Conservation (phyloP, 805 yeast genomes). For the Scheffersomyces amazonensis region DNA sequence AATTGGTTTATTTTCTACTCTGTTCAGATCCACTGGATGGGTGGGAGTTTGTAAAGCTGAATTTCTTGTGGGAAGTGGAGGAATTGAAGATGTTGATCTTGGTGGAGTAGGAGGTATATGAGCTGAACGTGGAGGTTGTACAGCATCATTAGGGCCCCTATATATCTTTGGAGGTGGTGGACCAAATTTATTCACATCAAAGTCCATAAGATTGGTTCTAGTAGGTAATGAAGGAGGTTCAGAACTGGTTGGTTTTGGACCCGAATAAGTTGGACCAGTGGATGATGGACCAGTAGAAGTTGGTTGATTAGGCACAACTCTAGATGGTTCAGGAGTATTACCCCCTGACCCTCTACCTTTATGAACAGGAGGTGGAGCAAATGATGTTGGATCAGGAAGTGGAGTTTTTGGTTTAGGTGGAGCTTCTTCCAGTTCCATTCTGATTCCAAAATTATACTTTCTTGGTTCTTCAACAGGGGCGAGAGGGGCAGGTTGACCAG, state of each 20-base stretch:
- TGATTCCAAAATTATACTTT: slow-evolving; percentile 1
- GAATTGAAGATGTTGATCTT: slow-evolving; percentile 4
- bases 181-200: slow-evolving; percentile 36
- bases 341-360: slow-evolving; percentile 18
- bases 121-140: slow-evolving; percentile 2
- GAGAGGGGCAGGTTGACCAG: slow-evolving; percentile 11
- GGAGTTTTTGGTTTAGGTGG: slow-evolving; percentile 16
- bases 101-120: slow-evolving; percentile 1
- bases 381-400: slow-evolving; percentile 32
- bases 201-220: slow-evolving; percentile 17
- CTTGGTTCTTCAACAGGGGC: background rate
- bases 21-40: background rate
- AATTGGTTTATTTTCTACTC: background rate
- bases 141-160: slow-evolving; percentile 6
- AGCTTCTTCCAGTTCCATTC: background rate
- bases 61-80: slow-evolving; percentile 1
- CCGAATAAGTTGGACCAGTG: background rate
- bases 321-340: slow-evolving; percentile 8
- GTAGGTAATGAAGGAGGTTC: slow-evolving; percentile 6
- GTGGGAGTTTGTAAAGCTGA: slow-evolving; percentile 1
- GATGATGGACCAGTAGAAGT: background rate
- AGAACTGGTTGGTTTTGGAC: slow-evolving; percentile 1
- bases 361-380: slow-evolving; percentile 43
- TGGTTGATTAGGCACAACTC: background rate
- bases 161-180: slow-evolving; percentile 43